These are phyloP conservation scores for Pseudocercospora ulei DNA, from an alignment of 2,329 filamentous ascomycete species.

Conservation along the genomic window DNA sequence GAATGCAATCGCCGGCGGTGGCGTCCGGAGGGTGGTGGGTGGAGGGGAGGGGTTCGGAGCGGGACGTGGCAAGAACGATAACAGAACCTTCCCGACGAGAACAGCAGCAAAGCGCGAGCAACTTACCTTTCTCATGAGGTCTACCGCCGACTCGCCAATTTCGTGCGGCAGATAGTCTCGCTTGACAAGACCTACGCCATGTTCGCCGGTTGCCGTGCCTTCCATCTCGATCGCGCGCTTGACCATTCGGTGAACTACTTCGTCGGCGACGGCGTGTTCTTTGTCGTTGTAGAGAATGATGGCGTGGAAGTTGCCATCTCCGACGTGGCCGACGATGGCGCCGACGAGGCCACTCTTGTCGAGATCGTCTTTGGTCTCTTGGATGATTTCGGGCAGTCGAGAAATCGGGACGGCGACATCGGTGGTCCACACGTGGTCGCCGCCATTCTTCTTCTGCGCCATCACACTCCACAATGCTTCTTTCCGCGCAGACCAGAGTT, in stretches of 20 bases:
- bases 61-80: not conserved
- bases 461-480: constrained; percentile 65
- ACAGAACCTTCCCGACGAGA: not conserved
- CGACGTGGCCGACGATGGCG: constrained; percentile 62
- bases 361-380: constrained; percentile 62
- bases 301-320: constrained; percentile 65
- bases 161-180: constrained; percentile 73
- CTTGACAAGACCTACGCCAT: constrained; percentile 76
- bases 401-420: constrained; percentile 72
- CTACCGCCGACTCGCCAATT: constrained; percentile 62
- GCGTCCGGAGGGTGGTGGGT: too few species aligned
- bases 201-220: constrained; percentile 76
- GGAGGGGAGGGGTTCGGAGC: constrained; percentile 1
- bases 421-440: constrained; percentile 64
- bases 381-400: constrained; percentile 61
- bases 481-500: constrained; percentile 67
- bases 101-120: not conserved
- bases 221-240: constrained; percentile 71
- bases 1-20: too few species aligned
- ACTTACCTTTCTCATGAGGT: constrained; percentile 68
- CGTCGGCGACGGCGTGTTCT: constrained; percentile 57
- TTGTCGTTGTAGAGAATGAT: constrained; percentile 57
- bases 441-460: constrained; percentile 51
- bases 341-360: constrained; percentile 52
- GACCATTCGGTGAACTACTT: constrained; percentile 71